Evolutionary conservation across 1,284 basidiomycete species (phyloP).

Genomic region (Malassezia cuniculi): DNA sequence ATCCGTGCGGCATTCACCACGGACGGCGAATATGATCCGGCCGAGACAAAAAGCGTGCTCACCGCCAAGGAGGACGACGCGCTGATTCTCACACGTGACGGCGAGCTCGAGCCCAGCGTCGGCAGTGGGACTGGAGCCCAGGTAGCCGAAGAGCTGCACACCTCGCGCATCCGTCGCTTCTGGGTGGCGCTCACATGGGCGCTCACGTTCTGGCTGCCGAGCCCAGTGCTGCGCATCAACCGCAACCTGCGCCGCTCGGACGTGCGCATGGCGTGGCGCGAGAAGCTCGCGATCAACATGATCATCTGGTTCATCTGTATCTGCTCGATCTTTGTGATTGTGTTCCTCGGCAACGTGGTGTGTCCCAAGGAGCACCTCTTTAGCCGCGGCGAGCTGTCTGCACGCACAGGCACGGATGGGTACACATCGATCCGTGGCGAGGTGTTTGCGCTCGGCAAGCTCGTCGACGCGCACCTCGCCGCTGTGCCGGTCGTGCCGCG

Average conservation of each 20-base stretch:
- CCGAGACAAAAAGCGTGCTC: conserved; percentile 6
- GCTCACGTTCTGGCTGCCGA: conserved; percentile 84
- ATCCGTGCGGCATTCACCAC: conserved; percentile 1
- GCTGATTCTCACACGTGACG: conserved; percentile 47
- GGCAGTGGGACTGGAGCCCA: conserved; percentile 46
- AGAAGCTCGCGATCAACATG: conserved; percentile 81
- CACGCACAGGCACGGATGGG: conserved; percentile 61
- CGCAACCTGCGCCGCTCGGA: conserved; percentile 88
- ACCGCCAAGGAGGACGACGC: not conserved
- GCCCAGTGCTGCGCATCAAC: conserved; percentile 56
- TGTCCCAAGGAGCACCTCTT: conserved; percentile 90
- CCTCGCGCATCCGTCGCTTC: conserved; percentile 61
- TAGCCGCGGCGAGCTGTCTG: conserved; percentile 60
- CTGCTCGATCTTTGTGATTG: conserved; percentile 81
- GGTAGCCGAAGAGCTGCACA: conserved; percentile 71
- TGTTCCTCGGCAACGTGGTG: conserved; percentile 71
- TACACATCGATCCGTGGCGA: conserved; percentile 78
- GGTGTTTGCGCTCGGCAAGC: conserved; percentile 61
- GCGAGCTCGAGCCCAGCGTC: conserved; percentile 48
- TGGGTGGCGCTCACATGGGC: conserved; percentile 82
- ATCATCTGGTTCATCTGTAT: conserved; percentile 90
- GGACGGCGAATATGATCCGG: not conserved
- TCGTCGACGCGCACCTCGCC: conserved; percentile 51
- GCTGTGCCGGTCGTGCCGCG: conserved; percentile 62
- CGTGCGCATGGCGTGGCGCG: conserved; percentile 88